phyloP scores from a whole-genome alignment of 1,284 basidiomycete genomes.

The Thelephora terrestris region DNA sequence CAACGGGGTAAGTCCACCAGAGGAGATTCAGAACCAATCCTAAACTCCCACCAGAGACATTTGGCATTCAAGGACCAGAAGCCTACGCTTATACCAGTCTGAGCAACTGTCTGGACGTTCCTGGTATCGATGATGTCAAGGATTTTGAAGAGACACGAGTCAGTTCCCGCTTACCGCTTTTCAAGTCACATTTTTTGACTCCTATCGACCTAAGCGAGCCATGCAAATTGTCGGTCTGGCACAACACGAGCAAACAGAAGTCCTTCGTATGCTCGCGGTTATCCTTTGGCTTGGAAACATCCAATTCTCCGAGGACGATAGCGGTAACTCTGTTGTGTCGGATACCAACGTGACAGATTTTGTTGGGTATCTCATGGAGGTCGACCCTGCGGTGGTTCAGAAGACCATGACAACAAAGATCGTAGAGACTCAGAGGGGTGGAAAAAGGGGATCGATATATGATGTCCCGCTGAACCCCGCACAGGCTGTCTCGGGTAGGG shows the following conservation, averaged over 20 bases:
- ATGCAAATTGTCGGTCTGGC: slow-evolving; percentile 91
- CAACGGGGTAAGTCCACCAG: slow-evolving; percentile 60
- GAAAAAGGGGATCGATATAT: slow-evolving; percentile 89
- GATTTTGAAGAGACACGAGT: slow-evolving; percentile 89
- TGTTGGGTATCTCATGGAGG: slow-evolving; percentile 90
- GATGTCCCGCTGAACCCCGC: slow-evolving; percentile 94
- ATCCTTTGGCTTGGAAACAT: slow-evolving; percentile 97
- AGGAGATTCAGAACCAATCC: slow-evolving; percentile 1
- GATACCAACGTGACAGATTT: slow-evolving; percentile 94
- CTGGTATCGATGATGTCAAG: slow-evolving; percentile 81
- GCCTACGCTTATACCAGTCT: slow-evolving; percentile 90
- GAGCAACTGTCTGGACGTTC: slow-evolving; percentile 88
- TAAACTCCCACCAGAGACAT: slow-evolving; percentile 57
- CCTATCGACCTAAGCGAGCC: slow-evolving; percentile 52
- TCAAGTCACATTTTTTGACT: not conserved
- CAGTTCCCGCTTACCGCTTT: slow-evolving; percentile 17
- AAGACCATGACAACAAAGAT: slow-evolving; percentile 83
- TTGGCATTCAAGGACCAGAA: slow-evolving; percentile 95
- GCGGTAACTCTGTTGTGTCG: slow-evolving; percentile 77
- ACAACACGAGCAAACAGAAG: slow-evolving; percentile 81
- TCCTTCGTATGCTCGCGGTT: slow-evolving; percentile 88
- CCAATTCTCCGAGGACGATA: slow-evolving; percentile 81
- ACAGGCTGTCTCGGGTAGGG: slow-evolving; percentile 82
- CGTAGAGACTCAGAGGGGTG: slow-evolving; percentile 90
- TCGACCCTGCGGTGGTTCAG: slow-evolving; percentile 68